These are phyloP conservation scores for Yamadazyma sp. DNA, from an alignment of 805 yeast genomes.

Conservation along the genomic window DNA sequence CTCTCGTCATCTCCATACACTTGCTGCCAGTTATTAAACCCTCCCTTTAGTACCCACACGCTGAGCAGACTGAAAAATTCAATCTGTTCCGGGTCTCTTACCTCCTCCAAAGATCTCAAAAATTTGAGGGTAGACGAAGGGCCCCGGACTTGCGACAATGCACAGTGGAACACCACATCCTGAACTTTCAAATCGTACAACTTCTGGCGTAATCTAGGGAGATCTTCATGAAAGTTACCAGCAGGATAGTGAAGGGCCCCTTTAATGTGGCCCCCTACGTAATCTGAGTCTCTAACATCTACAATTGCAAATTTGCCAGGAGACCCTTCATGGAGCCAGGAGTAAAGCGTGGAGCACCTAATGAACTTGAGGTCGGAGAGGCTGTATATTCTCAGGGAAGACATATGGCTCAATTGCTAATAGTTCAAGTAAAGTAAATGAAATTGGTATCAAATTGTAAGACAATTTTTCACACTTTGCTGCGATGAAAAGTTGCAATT, in stretches of 20 bases:
- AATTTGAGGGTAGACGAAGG: conserved; percentile 78
- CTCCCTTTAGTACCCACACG: conserved; percentile 78
- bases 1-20: conserved; percentile 63
- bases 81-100: conserved; percentile 22
- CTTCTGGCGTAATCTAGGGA: conserved; percentile 38
- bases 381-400: conserved; percentile 18
- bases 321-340: conserved; percentile 46
- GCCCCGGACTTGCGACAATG: conserved; percentile 87
- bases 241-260: conserved; percentile 60
- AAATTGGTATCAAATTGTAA: no score
- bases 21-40: conserved; percentile 82
- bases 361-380: conserved; percentile 48
- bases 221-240: conserved; percentile 36
- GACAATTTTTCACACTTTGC: no score
- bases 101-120: conserved; percentile 43
- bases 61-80: conserved; percentile 36
- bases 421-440: background rate
- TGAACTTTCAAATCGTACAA: conserved; percentile 32
- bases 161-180: conserved; percentile 85
- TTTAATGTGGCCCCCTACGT: conserved; percentile 71
- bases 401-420: background rate
- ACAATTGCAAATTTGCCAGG: conserved; percentile 53
- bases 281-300: conserved; percentile 86
- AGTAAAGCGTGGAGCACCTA: conserved; percentile 43
- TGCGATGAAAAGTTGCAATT: conserved; percentile 4